A percentile compares a stretch with the other conserved stretches of the same genome.
Conservation (phyloP, 129 eudicot genomes). For the Logfia minima region DNA sequence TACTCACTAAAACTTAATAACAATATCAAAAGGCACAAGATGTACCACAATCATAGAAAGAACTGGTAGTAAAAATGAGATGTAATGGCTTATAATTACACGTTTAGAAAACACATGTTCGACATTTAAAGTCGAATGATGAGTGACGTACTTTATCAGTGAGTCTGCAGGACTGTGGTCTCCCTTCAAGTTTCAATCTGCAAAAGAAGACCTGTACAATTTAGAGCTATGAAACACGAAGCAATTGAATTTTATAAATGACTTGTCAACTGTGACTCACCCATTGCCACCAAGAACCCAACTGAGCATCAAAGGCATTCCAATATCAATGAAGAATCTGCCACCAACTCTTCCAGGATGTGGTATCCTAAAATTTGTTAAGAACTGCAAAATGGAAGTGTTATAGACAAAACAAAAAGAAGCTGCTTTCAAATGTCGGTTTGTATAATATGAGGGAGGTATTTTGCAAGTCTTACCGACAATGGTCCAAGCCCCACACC, state of each 20-base stretch:
- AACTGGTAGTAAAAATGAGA: background rate
- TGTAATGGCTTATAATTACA: background rate
- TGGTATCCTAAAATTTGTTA: constrained; percentile 85
- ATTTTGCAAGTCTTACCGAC: constrained; percentile 56
- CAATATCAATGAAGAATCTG: constrained; percentile 72
- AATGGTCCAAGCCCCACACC: constrained; percentile 98
- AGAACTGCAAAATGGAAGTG: constrained; percentile 56
- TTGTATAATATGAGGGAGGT: constrained; percentile 17
- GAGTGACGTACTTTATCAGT: constrained; percentile 69
- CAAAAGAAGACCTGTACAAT: constrained; percentile 14
- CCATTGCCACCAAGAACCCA: constrained; percentile 99
- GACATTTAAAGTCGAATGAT: constrained; percentile 9
- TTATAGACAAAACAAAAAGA: background rate
- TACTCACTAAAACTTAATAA: background rate
- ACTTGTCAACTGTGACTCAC: constrained; percentile 44
- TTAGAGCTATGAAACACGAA: background rate
- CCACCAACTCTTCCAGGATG: constrained; percentile 99
- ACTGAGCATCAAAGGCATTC: constrained; percentile 95
- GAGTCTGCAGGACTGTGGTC: constrained; percentile 73
- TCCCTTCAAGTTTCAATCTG: constrained; percentile 94
- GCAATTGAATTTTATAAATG: background rate
- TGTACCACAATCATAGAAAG: background rate
- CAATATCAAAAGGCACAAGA: constrained; percentile 4
- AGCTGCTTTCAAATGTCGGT: background rate
- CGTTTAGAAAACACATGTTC: background rate